These are phyloP conservation scores for Starmerella powellii DNA, from an alignment of 805 yeast species.

Conservation along the genomic window DNA sequence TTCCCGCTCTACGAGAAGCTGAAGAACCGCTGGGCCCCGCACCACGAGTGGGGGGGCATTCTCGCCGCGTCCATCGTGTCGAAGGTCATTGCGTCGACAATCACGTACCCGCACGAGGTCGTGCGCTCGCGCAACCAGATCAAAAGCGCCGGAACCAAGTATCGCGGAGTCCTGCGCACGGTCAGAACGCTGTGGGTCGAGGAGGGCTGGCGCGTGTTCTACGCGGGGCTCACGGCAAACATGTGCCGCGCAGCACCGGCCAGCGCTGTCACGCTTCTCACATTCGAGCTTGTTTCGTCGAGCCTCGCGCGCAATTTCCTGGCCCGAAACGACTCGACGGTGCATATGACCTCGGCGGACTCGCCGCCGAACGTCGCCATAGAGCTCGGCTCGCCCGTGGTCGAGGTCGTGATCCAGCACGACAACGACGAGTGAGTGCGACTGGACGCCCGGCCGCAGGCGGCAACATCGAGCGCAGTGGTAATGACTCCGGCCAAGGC, in stretches of 20 bases:
- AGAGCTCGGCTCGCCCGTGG: not conserved
- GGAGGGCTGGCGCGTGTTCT: conserved; percentile 75
- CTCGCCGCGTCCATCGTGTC: conserved; percentile 64
- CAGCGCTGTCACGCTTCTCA: conserved; percentile 84
- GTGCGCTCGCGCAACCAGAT: conserved; percentile 84
- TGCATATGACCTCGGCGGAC: too few species aligned
- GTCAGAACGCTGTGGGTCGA: conserved; percentile 36
- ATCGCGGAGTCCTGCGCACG: conserved; percentile 30
- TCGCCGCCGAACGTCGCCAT: not conserved
- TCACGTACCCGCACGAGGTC: conserved; percentile 94
- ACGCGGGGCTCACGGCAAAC: conserved; percentile 79
- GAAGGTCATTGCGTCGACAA: conserved; percentile 75
- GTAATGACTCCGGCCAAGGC: too few species aligned
- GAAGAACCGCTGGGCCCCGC: conserved; percentile 40
- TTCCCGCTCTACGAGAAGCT: conserved; percentile 85
- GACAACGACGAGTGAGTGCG: not conserved
- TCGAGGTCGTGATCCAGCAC: conserved; percentile 1
- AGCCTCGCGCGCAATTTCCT: conserved; percentile 4
- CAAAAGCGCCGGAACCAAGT: conserved; percentile 19
- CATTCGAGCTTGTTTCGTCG: conserved; percentile 49
- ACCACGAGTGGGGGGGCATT: conserved; percentile 27
- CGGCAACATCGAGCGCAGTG: too few species aligned
- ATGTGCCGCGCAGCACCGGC: conserved; percentile 88
- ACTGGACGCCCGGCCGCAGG: too few species aligned
- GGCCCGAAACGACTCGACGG: not conserved